Evolutionary conservation across 1,139 yeast species (phyloP), one percentile per base, ranked within the genome.

Genomic region (Zhuliangozyma parablackwelliae): DNA sequence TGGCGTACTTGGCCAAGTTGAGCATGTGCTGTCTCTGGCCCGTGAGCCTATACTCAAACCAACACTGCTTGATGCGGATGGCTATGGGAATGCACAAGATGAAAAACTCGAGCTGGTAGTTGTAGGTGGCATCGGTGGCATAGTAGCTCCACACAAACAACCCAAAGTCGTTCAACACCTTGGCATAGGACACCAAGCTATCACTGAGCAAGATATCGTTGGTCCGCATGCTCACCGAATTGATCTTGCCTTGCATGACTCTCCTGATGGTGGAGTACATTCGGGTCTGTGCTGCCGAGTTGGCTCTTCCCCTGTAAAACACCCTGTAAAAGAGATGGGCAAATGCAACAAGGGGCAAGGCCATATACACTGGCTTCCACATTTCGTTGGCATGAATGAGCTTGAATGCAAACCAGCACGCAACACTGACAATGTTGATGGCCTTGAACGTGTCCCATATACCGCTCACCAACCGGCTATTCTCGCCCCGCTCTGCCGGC

Each of bases 191-290:
- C 1, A 92, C 83, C 36, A 89, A 63, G 5, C 88, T 79, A 64
- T 89, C 97, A 7, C 95, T 80, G 8, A 88, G 59, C 40, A 90
- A 61, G 34, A 88, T 84, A 54, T 89, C 96, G 41, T 86, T 84
- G 24, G 86, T 79, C 51, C 96, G 67, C 61, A 78, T 64, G 3
- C 72, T 68, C 21, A 60, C 48, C 5, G 69, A 59, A 47, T 82
- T 80, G 42, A 84, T 75, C 9, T 67, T 63, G 6, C 94, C 88
- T 34, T 63, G 32, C 20, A 74, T 33, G 34, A 82, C 64, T 45
- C 96, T 59, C 48, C 68, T 62, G 43, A 75, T 47, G 13, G 86
- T 74, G 35, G 75, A 56, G 44, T 59, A 59, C 25, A 73, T 59
- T 32, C 81, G 57, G 28, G 59, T 51, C 37, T 74, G 74, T 8